Percentiles rank a stretch among this genome's conserved stretches.
phyloP scores from a whole-genome alignment of 2,329 filamentous ascomycete species.

The Didymella glomerata region DNA sequence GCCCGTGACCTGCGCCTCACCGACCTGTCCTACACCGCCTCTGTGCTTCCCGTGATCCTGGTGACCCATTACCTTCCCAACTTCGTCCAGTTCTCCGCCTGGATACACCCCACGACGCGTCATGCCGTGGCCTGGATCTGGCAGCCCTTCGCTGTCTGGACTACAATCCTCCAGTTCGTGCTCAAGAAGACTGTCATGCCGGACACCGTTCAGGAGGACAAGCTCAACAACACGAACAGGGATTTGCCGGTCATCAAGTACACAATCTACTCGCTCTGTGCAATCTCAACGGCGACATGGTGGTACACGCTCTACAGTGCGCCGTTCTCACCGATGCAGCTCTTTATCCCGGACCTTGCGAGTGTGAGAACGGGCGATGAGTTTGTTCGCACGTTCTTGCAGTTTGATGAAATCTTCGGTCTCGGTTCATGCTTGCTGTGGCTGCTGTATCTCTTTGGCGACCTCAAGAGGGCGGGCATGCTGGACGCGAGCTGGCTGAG shows the following conservation, averaged over 20 bases:
- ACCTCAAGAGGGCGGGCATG: constrained; percentile 26
- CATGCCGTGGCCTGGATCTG: constrained; percentile 25
- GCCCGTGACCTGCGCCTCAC: constrained; percentile 26
- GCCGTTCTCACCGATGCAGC: constrained; percentile 14
- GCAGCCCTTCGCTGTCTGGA: constrained; percentile 26
- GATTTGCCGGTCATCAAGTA: constrained; percentile 25
- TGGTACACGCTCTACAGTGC: constrained; percentile 24
- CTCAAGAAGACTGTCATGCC: constrained; percentile 27
- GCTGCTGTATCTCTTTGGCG: constrained; percentile 27
- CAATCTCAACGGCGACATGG: constrained; percentile 20
- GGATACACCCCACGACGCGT: constrained; percentile 20
- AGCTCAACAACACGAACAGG: constrained; percentile 11
- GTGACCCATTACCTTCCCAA: constrained; percentile 22
- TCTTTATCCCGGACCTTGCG: constrained; percentile 22
- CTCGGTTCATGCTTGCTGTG: constrained; percentile 18
- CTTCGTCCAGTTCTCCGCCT: constrained; percentile 6
- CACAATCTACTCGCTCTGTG: constrained; percentile 23
- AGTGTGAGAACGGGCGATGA: constrained; percentile 19
- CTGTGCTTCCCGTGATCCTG: constrained; percentile 24
- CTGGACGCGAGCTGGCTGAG: constrained; percentile 21
- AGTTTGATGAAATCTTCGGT: constrained; percentile 25
- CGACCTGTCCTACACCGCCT: constrained; percentile 23
- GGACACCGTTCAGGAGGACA: constrained; percentile 21
- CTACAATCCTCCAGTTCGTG: constrained; percentile 23
- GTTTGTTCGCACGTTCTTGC: constrained; percentile 23